Percentiles rank a stretch among this genome's conserved stretches.
phyloP scores from a whole-genome alignment of 768 basidiomycete species.

The Kwoniella newhampshirensis region DNA sequence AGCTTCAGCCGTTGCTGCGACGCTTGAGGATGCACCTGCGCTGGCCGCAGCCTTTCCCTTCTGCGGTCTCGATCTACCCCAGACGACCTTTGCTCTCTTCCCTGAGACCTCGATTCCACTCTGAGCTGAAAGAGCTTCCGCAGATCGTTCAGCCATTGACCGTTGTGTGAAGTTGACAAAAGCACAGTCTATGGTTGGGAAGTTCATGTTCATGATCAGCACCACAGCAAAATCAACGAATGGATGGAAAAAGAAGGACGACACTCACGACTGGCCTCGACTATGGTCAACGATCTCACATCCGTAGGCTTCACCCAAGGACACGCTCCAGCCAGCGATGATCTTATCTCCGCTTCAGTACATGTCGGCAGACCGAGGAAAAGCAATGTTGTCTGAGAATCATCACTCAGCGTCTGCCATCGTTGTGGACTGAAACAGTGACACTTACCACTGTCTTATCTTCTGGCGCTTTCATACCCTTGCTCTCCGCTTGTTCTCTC shows the following conservation, averaged over 20 bases:
- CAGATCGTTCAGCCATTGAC: conserved; percentile 77
- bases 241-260: background rate
- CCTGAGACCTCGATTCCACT: conserved; percentile 84
- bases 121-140: conserved; percentile 72
- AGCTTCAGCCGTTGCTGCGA: background rate
- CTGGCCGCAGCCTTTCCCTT: conserved; percentile 34
- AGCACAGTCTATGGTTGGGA: conserved; percentile 64
- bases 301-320: conserved; percentile 48
- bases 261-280: conserved; percentile 49
- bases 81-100: conserved; percentile 71
- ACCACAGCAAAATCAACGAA: background rate
- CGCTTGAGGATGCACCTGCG: conserved; percentile 4
- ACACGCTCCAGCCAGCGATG: conserved; percentile 37
- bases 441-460: conserved; percentile 75
- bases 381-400: conserved; percentile 47
- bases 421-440: background rate
- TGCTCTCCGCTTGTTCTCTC: conserved; percentile 69
- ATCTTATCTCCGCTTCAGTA: conserved; percentile 43
- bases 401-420: background rate
- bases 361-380: conserved; percentile 48
- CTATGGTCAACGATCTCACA: conserved; percentile 42
- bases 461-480: conserved; percentile 85
- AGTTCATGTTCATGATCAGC: no score
- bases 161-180: conserved; percentile 92
- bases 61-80: conserved; percentile 72